Evolutionary conservation across 1,284 basidiomycete genomes (phyloP), one percentile per base, ranked within the genome.

Genomic region (Hemileia vastatrix): DNA sequence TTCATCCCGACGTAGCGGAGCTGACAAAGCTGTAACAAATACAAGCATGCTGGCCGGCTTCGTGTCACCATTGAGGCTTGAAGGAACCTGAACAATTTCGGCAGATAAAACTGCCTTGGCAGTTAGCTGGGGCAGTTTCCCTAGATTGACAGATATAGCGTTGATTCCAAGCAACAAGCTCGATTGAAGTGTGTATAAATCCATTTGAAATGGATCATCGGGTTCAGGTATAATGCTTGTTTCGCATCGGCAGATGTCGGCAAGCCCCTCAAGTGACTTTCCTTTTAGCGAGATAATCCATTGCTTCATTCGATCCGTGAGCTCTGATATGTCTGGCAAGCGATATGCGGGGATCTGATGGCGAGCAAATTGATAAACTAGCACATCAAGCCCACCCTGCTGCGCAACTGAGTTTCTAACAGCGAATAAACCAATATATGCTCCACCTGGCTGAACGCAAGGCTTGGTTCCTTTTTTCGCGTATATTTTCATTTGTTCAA

Each of bases 271-370:
- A 73, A 81, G 77, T 19, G 75, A 76, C 44, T 76, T 67, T 59
- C 77, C 76, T 33, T 76, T 71, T 57, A 78, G 71, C 52, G 73
- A 70, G 32, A 75, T 71, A 8, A 81, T 69, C 71, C 77, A 81
- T 0, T 69, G 70, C 24, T 72, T 72, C 76, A 79, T 78, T 49
- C 75, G 70, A 1, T 74, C 67, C 1, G 76, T 75, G 21, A 80
- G 70, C n/a, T 71, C 75, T 24, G 70, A 64, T 18, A 81, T 78
- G 61, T 80, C 79, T 0, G 80, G 79, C 6, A 81, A 74, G 23
- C 80, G 77, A 70, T 79, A 81, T 1, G 79, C 79, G 1, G 80
- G 80, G 65, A 81, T 79, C 70, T 80, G 79, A 66, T 80, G 80
- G 21, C 78, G 76, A 31, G 80, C 79, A 72, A 80, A 80, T 70